A percentile compares a stretch with the other conserved stretches of the same genome.
phyloP scores from a whole-genome alignment of 192 early-diverging fungal genomes.

The Backusella westeae region DNA sequence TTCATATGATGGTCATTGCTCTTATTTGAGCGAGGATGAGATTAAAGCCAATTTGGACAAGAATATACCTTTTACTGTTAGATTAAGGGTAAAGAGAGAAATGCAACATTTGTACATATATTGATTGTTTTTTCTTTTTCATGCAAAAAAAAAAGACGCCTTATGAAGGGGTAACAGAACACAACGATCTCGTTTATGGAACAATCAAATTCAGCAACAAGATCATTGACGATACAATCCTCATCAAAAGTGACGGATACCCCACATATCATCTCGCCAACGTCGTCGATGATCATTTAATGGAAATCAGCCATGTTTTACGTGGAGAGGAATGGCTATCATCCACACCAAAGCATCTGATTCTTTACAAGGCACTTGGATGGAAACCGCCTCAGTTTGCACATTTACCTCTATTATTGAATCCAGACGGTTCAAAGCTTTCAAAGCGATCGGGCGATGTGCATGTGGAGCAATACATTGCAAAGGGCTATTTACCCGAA shows the following conservation, averaged over 20 bases:
- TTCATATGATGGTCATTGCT: conserved; percentile 82
- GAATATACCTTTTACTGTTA: conserved; percentile 63
- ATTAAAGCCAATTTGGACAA: conserved; percentile 58
- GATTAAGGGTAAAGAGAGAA: conserved; percentile 59
- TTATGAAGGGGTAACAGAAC: conserved; percentile 51
- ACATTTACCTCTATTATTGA: conserved; percentile 87
- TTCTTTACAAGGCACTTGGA: conserved; percentile 79
- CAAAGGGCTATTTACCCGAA: conserved; percentile 80
- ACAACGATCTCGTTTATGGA: conserved; percentile 79
- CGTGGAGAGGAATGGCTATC: conserved; percentile 96
- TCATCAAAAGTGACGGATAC: conserved; percentile 90
- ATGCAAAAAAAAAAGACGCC: conserved; percentile 15
- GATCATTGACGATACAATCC: conserved; percentile 82
- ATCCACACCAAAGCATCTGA: conserved; percentile 88
- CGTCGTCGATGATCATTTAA: conserved; percentile 90
- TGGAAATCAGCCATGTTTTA: conserved; percentile 91
- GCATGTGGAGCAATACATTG: conserved; percentile 67
- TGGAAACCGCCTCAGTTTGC: conserved; percentile 79
- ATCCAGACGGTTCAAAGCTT: conserved; percentile 78
- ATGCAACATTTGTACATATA: not conserved
- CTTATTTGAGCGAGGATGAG: conserved; percentile 61
- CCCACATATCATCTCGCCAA: conserved; percentile 96
- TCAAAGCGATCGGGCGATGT: conserved; percentile 89
- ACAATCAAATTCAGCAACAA: conserved; percentile 68
- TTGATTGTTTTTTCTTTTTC: not conserved